phyloP scores from a whole-genome alignment of 2,329 filamentous ascomycete species.

The Phaeosphaeria sp. region DNA sequence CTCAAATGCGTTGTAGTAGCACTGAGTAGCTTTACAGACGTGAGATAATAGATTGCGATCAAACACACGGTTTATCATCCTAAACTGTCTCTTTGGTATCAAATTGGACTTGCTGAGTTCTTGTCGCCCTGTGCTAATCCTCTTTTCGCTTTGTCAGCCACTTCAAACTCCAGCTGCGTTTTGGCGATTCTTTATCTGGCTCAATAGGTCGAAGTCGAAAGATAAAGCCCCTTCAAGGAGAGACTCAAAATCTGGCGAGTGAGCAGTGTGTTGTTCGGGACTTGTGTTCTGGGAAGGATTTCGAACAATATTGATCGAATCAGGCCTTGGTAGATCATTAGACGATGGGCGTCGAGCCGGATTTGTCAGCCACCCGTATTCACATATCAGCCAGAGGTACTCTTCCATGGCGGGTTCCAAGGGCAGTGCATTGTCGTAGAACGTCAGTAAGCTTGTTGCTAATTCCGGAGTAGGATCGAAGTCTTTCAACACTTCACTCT shows the following conservation, averaged over 20 bases:
- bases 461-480: conserved; percentile 3
- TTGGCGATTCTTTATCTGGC: background rate
- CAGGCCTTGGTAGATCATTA: background rate
- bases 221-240: conserved; percentile 1
- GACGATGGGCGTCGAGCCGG: conserved; percentile 1
- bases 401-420: conserved; percentile 4
- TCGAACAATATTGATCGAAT: background rate
- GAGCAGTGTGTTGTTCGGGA: background rate
- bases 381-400: conserved; percentile 7
- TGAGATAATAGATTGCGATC: no score
- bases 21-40: no score
- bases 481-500: conserved; percentile 7
- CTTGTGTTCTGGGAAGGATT: background rate
- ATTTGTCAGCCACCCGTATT: conserved; percentile 6
- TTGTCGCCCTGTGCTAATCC: no score
- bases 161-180: background rate
- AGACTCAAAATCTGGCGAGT: conserved; percentile 3
- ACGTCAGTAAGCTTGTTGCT: conserved; percentile 4
- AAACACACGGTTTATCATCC: no score
- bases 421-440: background rate
- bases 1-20: no score
- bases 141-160: background rate
- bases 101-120: no score
- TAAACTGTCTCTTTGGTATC: no score
- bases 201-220: conserved; percentile 2